phyloP scores from a whole-genome alignment of 2,329 filamentous ascomycete species.

The Aspergillus costaricaensis region DNA sequence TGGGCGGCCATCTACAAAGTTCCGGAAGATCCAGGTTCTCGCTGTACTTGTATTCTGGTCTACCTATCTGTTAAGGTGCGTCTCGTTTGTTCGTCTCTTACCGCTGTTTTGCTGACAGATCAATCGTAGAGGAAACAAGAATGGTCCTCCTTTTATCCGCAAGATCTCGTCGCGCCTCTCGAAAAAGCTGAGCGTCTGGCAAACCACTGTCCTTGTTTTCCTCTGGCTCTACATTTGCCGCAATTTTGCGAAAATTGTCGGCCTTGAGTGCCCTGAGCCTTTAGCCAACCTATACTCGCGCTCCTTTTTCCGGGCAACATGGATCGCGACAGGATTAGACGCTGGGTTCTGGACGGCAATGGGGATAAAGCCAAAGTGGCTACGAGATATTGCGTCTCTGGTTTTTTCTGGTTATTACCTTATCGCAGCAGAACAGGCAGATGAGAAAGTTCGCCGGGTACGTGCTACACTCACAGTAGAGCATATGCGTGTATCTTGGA shows the following conservation, averaged over 20 bases:
- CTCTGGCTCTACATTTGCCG: slow-evolving; percentile 87
- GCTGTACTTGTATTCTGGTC: slow-evolving; percentile 92
- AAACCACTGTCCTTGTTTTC: slow-evolving; percentile 81
- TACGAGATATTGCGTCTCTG: slow-evolving; percentile 79
- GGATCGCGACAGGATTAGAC: slow-evolving; percentile 91
- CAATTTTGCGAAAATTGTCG: slow-evolving; percentile 90
- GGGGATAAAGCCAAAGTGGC: slow-evolving; percentile 77
- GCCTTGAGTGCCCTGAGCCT: slow-evolving; percentile 88
- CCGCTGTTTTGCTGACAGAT: not conserved
- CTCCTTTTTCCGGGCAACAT: slow-evolving; percentile 93
- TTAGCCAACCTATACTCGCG: slow-evolving; percentile 91
- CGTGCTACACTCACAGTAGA: slow-evolving; percentile 84
- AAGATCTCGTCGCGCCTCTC: slow-evolving; percentile 70
- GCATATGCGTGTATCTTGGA: slow-evolving; percentile 90
- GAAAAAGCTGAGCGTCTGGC: slow-evolving; percentile 78
- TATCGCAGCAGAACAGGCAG: slow-evolving; percentile 87
- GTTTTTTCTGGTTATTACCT: slow-evolving; percentile 89
- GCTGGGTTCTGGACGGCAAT: slow-evolving; percentile 99
- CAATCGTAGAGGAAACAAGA: slow-evolving; percentile 68
- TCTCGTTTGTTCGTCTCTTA: too few relatives aligned
- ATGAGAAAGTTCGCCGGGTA: slow-evolving; percentile 94
- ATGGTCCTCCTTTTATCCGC: slow-evolving; percentile 65
- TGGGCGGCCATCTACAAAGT: slow-evolving; percentile 85
- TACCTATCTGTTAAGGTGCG: slow-evolving; percentile 74
- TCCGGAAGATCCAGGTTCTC: slow-evolving; percentile 88